Percentiles rank a stretch among this genome's conserved stretches.
These are phyloP conservation scores for Aspergillus ruber DNA, from an alignment of 2,329 filamentous ascomycete species.

Conservation along the genomic window DNA sequence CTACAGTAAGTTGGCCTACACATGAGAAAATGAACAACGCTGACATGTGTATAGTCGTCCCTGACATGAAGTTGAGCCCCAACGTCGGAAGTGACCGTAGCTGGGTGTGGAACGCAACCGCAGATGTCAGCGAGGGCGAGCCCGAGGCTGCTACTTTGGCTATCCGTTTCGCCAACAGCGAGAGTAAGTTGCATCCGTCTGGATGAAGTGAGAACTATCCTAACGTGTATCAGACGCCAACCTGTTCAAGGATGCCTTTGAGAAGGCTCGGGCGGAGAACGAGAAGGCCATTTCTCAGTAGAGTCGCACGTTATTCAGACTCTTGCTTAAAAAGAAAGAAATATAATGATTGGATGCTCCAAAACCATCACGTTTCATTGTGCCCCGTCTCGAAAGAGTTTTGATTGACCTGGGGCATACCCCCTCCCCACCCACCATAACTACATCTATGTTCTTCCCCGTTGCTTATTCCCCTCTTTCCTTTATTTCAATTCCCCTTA, in stretches of 20 bases:
- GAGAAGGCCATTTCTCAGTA: constrained; percentile 67
- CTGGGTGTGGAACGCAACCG: constrained; percentile 98
- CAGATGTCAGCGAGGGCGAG: constrained; percentile 96
- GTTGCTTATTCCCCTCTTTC: constrained; percentile 7
- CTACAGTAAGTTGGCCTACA: constrained; percentile 63
- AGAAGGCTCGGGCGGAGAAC: constrained; percentile 95
- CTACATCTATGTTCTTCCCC: constrained; percentile 3
- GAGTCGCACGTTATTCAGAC: constrained; percentile 4
- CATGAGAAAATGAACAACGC: constrained; percentile 4
- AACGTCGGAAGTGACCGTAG: constrained; percentile 97
- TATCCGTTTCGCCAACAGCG: constrained; percentile 94
- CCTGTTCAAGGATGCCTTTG: constrained; percentile 93
- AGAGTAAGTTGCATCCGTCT: constrained; percentile 60
- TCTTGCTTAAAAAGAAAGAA: too few relatives aligned
- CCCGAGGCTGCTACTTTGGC: constrained; percentile 92
- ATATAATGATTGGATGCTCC: too few relatives aligned
- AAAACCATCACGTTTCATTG: too few relatives aligned
- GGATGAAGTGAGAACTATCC: neutral
- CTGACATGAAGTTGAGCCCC: constrained; percentile 97
- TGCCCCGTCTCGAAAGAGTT: constrained; percentile 56
- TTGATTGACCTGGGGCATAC: neutral
- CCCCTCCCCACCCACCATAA: constrained; percentile 5
- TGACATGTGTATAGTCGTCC: constrained; percentile 61
- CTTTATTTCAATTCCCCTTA: constrained; percentile 7
- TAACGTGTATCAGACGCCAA: constrained; percentile 66